These are phyloP conservation scores for Sordariomycetes sp. DNA, from an alignment of 2,329 filamentous ascomycete genomes.

Conservation along the genomic window DNA sequence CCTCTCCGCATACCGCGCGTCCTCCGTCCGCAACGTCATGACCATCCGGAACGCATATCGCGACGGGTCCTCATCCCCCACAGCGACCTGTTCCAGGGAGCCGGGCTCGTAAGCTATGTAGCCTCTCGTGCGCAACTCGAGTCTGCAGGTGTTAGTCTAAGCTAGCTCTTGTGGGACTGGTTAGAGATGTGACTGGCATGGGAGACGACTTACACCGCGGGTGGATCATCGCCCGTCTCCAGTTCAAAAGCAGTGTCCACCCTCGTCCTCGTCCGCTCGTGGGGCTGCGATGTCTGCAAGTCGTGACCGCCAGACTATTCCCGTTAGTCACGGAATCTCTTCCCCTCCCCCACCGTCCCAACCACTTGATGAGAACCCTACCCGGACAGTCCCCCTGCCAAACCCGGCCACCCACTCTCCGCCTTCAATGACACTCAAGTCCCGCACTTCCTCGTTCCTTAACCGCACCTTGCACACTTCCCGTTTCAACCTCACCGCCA, in stretches of 20 bases:
- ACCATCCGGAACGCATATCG: constrained; percentile 35
- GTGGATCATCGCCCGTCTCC: constrained; percentile 29
- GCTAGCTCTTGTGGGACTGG: neutral
- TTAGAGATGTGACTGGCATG: neutral
- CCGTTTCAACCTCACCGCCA: constrained; percentile 22
- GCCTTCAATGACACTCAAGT: constrained; percentile 33
- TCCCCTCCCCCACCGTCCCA: neutral
- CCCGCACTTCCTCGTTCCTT: constrained; percentile 14
- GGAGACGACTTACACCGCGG: constrained; percentile 23
- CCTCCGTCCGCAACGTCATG: constrained; percentile 33
- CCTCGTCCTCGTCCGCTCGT: constrained; percentile 2
- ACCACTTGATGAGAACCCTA: constrained; percentile 17
- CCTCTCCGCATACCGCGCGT: constrained; percentile 32
- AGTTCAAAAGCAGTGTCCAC: constrained; percentile 27
- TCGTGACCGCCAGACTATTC: constrained; percentile 26
- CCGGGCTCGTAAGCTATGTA: constrained; percentile 32
- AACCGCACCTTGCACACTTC: neutral
- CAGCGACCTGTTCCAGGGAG: constrained; percentile 23
- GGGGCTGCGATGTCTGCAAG: constrained; percentile 10
- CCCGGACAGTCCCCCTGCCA: constrained; percentile 31
- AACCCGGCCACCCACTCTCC: constrained; percentile 34
- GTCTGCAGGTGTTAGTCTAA: constrained; percentile 9
- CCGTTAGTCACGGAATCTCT: neutral
- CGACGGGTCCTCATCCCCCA: constrained; percentile 23
- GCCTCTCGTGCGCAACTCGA: constrained; percentile 31